These are phyloP conservation scores for Sporobolomyces roseus DNA, from an alignment of 768 basidiomycete species.

Conservation along the genomic window DNA sequence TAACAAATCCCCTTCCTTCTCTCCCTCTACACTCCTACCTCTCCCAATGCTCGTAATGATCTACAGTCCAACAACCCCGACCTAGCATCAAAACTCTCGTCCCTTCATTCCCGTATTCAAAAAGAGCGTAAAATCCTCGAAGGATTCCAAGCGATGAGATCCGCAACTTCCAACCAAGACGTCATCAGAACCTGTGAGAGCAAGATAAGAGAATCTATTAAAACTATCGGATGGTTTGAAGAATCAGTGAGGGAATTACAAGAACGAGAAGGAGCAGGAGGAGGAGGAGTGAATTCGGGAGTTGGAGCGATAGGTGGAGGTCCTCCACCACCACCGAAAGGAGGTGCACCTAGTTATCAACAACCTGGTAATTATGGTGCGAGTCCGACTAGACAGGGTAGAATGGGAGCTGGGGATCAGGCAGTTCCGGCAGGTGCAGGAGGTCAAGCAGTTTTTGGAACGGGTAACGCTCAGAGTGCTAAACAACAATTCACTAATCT, in stretches of 20 bases:
- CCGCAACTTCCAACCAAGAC: slow-evolving; percentile 80
- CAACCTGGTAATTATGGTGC: slow-evolving; percentile 31
- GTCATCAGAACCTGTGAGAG: slow-evolving; percentile 74
- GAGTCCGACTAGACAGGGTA: not conserved
- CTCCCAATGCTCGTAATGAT: not conserved
- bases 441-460: not conserved
- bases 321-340: slow-evolving; percentile 19
- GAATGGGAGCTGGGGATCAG: slow-evolving; percentile 19
- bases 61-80: not conserved
- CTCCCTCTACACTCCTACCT: not conserved
- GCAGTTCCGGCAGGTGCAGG: slow-evolving; percentile 6
- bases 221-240: slow-evolving; percentile 79
- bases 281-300: not conserved
- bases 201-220: slow-evolving; percentile 81
- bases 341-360: slow-evolving; percentile 33
- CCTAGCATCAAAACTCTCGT: slow-evolving; percentile 65
- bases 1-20: not conserved
- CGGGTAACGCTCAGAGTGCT: not conserved
- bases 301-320: not conserved
- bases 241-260: slow-evolving; percentile 71
- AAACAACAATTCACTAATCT: slow-evolving; percentile 36
- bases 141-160: slow-evolving; percentile 69
- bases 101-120: slow-evolving; percentile 81
- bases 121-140: slow-evolving; percentile 90
- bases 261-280: not conserved